Conservation (phyloP, 1,284 basidiomycete species). For the Sutorius eximius region DNA sequence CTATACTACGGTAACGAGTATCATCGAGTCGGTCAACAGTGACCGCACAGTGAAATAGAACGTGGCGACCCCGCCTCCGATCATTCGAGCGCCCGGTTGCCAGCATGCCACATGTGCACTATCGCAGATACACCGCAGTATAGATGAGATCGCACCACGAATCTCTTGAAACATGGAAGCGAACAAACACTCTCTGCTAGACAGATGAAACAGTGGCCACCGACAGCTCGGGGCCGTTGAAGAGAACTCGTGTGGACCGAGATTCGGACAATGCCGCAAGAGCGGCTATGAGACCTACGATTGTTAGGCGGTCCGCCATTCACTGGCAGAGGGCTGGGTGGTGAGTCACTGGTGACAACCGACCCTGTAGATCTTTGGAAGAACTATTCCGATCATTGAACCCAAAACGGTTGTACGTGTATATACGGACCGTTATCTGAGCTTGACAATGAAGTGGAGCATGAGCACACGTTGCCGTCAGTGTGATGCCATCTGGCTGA, state of each 20-base stretch:
- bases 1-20: too few species aligned
- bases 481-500: too few species aligned
- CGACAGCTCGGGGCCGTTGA: not conserved
- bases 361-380: not conserved
- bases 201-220: not conserved
- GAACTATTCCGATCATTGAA: not conserved
- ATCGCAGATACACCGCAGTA: conserved; percentile 16
- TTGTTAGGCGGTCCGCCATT: not conserved
- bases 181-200: not conserved
- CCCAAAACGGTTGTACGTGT: not conserved
- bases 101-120: not conserved
- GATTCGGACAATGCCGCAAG: not conserved
- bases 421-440: not conserved
- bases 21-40: not conserved
- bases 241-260: not conserved
- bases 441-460: not conserved
- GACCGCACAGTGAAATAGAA: conserved; percentile 1
- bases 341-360: not conserved
- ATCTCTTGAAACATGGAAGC: conserved; percentile 2
- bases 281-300: not conserved
- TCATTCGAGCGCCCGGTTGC: not conserved
- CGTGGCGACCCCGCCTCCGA: not conserved
- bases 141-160: conserved; percentile 14
- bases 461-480: not conserved
- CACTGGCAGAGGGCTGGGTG: not conserved